Conservation (phyloP, 2,329 filamentous ascomycete genomes). For the Sarocladiaceae sp. region DNA sequence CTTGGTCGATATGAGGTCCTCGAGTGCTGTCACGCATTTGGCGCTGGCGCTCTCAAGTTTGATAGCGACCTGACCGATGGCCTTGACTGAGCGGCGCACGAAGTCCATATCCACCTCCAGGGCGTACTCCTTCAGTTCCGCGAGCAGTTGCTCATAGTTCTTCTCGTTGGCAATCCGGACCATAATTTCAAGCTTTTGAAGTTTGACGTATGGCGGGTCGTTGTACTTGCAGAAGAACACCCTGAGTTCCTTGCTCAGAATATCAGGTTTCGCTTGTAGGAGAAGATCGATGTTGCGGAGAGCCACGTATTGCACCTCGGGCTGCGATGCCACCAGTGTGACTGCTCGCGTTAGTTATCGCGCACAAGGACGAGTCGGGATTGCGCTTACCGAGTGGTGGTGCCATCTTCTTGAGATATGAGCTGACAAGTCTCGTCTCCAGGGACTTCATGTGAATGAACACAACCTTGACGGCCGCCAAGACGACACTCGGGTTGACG, state of each 20-base stretch:
- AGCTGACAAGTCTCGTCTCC: conserved; percentile 71
- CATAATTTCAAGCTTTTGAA: conserved; percentile 98
- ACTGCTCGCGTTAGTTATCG: conserved; percentile 48
- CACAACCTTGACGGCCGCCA: conserved; percentile 96
- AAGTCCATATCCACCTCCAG: conserved; percentile 99
- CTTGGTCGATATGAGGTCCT: conserved; percentile 94
- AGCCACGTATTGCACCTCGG: conserved; percentile 97
- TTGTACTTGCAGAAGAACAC: conserved; percentile 99
- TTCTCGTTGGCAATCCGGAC: conserved; percentile 96
- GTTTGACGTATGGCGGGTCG: conserved; percentile 94
- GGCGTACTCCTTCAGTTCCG: conserved; percentile 95
- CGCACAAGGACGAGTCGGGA: background rate
- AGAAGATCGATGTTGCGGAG: conserved; percentile 93
- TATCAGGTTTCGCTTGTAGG: conserved; percentile 92
- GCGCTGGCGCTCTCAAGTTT: conserved; percentile 96
- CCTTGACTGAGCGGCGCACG: conserved; percentile 87
- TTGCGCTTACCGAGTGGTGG: conserved; percentile 73
- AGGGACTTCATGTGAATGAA: conserved; percentile 93
- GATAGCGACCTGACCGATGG: conserved; percentile 96
- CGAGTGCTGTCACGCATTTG: conserved; percentile 88
- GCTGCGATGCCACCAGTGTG: conserved; percentile 89
- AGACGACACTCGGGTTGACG: conserved; percentile 92
- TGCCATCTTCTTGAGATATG: conserved; percentile 98
- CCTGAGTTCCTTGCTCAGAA: conserved; percentile 92
- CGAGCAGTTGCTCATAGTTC: conserved; percentile 91